A percentile compares a stretch with the other conserved stretches of the same genome.
phyloP scores from a whole-genome alignment of 805 yeast species.

The Candida dajiaensis region DNA sequence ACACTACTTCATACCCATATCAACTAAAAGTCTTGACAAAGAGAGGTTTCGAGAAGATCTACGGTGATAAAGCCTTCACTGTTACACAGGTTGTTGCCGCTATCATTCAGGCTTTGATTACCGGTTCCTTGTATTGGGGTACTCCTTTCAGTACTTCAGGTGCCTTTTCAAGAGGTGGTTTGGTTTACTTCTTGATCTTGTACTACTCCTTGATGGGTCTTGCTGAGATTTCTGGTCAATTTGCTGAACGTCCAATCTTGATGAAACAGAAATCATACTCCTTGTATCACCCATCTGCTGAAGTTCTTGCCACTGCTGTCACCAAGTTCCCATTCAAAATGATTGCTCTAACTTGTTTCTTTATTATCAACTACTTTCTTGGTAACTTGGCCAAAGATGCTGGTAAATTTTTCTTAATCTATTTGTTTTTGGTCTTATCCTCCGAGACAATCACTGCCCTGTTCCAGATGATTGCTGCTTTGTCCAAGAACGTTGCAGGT shows the following conservation, averaged over 20 bases:
- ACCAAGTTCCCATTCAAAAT: constrained; percentile 62
- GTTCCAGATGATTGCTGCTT: constrained; percentile 49
- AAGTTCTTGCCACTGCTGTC: constrained; percentile 56
- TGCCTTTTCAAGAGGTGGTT: constrained; percentile 61
- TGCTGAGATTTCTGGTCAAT: constrained; percentile 39
- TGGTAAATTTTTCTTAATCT: constrained; percentile 48
- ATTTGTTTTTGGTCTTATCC: constrained; percentile 38
- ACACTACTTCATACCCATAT: constrained; percentile 26
- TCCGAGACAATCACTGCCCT: constrained; percentile 44
- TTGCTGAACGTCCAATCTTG: constrained; percentile 52
- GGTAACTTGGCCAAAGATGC: constrained; percentile 43
- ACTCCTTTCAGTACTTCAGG: constrained; percentile 45
- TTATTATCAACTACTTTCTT: constrained; percentile 51
- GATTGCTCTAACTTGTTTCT: constrained; percentile 38
- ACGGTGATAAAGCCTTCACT: constrained; percentile 52
- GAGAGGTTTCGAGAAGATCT: constrained; percentile 49
- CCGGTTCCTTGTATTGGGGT: constrained; percentile 57
- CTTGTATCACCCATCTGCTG: constrained; percentile 69
- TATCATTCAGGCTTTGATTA: constrained; percentile 51
- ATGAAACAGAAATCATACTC: constrained; percentile 69
- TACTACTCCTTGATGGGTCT: constrained; percentile 45
- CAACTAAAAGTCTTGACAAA: constrained; percentile 44
- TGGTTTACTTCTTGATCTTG: constrained; percentile 52
- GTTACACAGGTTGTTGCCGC: constrained; percentile 25
- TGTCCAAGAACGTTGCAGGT: constrained; percentile 12